Evolutionary conservation across 1,284 basidiomycete genomes (phyloP), one percentile per base, ranked within the genome.

Genomic region (Ustilago loliicola): DNA sequence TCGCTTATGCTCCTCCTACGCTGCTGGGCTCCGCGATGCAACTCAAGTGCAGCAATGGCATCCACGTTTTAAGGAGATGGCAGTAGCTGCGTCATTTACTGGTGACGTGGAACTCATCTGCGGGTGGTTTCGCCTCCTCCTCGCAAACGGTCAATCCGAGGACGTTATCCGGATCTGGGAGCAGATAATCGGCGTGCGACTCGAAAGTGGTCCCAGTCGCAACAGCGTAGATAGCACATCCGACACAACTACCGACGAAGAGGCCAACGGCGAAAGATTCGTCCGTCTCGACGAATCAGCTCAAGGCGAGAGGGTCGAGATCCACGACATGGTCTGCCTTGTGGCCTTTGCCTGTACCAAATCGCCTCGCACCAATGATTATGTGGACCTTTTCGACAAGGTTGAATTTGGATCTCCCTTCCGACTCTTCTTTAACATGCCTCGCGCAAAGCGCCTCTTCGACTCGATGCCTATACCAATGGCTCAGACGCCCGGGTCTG

Each of bases 351-450:
- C 66, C 3, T 62, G 69, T 51, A 40, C 52, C 2, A 29, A 52
- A 0, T 50, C 51, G 9, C 50, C 29, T 11, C 61, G 61, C 1
- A 23, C 72, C 17, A 59, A 27, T 0, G 40, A 66, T 3, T 52
- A 74, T n/a, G 66, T 69, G 0, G 53, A 66, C 27, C 64, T 61
- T 17, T 69, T 82, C 52, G 76, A 78, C 29, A 69, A 66, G 52
- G 48, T 82, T 23, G 80, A 82, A 3, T 45, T 82, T 17, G 80
- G 80, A 11, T 72, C 80, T 15, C 78, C 77, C 11, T 79, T 80
- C 23, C 67, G 79, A 29, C 67, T 76, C 30, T 80, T 74, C 57
- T 80, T 82, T 50, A 62, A 78, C 57, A 45, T 66, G 51, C 29
- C 63, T 30, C 74, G 67, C 19, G 61, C 64, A 5, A 61, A 65